These are phyloP conservation scores for Penicillium chermesinum DNA, from an alignment of 495 filamentous ascomycete genomes.

Conservation along the genomic window DNA sequence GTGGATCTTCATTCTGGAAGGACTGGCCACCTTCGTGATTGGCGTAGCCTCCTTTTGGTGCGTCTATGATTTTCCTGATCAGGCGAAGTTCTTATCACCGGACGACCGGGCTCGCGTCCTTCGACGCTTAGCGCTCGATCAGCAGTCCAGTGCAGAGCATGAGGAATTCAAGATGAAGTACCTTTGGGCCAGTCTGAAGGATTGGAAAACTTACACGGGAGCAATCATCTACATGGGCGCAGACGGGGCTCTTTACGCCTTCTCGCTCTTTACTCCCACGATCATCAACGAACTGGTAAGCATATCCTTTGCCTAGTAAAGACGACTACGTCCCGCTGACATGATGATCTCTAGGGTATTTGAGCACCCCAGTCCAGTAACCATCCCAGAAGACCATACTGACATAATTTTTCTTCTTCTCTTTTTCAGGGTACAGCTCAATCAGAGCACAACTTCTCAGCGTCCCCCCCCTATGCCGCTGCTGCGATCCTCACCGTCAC, in stretches of 20 bases:
- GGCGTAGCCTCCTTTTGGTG: constrained; percentile 75
- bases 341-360: constrained; percentile 1
- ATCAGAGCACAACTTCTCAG: constrained; percentile 74
- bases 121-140: constrained; percentile 64
- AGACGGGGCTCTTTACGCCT: constrained; percentile 73
- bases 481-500: constrained; percentile 72
- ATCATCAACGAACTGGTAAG: constrained; percentile 62
- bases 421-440: constrained; percentile 53
- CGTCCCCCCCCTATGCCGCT: constrained; percentile 83
- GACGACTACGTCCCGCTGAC: not conserved
- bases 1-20: constrained; percentile 77
- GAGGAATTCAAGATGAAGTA: constrained; percentile 75
- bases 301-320: constrained; percentile 6
- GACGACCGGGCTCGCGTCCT: constrained; percentile 70
- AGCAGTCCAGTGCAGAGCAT: constrained; percentile 72
- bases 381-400: too few species aligned
- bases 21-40: constrained; percentile 67
- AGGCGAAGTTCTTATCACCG: constrained; percentile 69
- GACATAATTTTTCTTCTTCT: not conserved
- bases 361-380: too few species aligned
- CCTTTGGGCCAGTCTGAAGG: constrained; percentile 68
- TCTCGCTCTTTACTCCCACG: constrained; percentile 82
- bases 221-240: constrained; percentile 76
- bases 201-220: constrained; percentile 83
- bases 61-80: constrained; percentile 85